Conservation (phyloP, 2,329 filamentous ascomycete genomes). For the Ceratocystis colombiana region DNA sequence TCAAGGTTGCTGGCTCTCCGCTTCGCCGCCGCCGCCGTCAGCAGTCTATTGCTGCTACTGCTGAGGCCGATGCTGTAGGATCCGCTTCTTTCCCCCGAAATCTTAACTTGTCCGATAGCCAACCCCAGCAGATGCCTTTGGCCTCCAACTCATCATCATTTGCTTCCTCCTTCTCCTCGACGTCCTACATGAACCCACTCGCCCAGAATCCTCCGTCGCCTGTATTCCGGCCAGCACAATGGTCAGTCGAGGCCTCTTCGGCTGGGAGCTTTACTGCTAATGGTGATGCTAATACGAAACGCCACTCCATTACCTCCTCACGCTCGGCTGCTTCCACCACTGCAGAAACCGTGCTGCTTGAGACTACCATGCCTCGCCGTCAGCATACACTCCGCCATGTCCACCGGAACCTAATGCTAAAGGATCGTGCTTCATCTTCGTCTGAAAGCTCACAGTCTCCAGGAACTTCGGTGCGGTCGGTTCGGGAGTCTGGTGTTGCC, state of each 20-base stretch:
- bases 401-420: slow-evolving; percentile 43
- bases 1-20: neutral
- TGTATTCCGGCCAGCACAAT: slow-evolving; percentile 1
- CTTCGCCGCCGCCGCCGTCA: neutral
- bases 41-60: neutral
- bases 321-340: slow-evolving; percentile 16
- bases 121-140: slow-evolving; percentile 17
- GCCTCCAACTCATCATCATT: neutral
- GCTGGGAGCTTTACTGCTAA: neutral
- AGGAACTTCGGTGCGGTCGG: slow-evolving; percentile 38
- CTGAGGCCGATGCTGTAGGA: neutral
- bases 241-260: slow-evolving; percentile 17
- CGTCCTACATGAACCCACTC: slow-evolving; percentile 18
- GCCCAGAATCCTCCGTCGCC: slow-evolving; percentile 22
- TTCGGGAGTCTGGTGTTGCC: slow-evolving; percentile 34
- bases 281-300: slow-evolving; percentile 15
- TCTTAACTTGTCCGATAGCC: neutral
- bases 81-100: too few relatives aligned
- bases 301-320: slow-evolving; percentile 18
- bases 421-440: slow-evolving; percentile 37
- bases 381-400: slow-evolving; percentile 52
- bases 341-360: slow-evolving; percentile 5
- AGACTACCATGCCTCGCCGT: slow-evolving; percentile 34
- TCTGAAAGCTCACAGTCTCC: slow-evolving; percentile 34
- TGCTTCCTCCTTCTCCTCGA: slow-evolving; percentile 16